These are phyloP conservation scores for Psilocybe cubensis DNA, from an alignment of 768 basidiomycete species.

Conservation along the genomic window DNA sequence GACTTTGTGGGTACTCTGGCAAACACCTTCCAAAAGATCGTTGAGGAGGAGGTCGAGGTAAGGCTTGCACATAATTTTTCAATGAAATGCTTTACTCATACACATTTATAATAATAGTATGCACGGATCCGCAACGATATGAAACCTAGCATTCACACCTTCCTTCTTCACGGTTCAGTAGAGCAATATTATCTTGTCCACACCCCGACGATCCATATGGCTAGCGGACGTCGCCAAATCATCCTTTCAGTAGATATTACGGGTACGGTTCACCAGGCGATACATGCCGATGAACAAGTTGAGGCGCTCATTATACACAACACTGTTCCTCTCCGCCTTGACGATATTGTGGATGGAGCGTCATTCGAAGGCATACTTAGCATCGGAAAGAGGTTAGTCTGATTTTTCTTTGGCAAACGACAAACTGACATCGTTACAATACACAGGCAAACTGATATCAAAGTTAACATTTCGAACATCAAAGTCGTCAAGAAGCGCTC, in stretches of 20 bases:
- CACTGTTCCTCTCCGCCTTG: background rate
- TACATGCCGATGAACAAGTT: background rate
- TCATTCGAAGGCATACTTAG: background rate
- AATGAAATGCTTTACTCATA: background rate
- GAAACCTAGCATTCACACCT: constrained; percentile 30
- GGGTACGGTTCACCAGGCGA: background rate
- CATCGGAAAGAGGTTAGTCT: background rate
- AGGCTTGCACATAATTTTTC: background rate
- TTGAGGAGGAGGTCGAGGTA: constrained; percentile 32
- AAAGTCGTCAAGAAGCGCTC: constrained; percentile 31
- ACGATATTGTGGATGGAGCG: background rate
- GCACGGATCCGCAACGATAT: constrained; percentile 29
- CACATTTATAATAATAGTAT: background rate
- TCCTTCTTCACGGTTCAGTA: constrained; percentile 39
- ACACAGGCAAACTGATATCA: background rate
- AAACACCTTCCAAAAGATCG: constrained; percentile 31
- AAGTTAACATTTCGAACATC: constrained; percentile 27
- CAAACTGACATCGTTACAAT: background rate
- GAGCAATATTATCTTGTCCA: constrained; percentile 33
- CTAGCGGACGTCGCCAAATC: constrained; percentile 38
- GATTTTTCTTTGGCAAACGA: too few relatives aligned
- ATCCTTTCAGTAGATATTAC: constrained; percentile 32
- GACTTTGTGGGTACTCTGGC: constrained; percentile 33
- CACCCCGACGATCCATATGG: constrained; percentile 36
- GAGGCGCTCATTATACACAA: background rate